Evolutionary conservation across 805 yeast species (phyloP), one percentile per base, ranked within the genome.

Genomic region (Zygoascus flipseniorum): DNA sequence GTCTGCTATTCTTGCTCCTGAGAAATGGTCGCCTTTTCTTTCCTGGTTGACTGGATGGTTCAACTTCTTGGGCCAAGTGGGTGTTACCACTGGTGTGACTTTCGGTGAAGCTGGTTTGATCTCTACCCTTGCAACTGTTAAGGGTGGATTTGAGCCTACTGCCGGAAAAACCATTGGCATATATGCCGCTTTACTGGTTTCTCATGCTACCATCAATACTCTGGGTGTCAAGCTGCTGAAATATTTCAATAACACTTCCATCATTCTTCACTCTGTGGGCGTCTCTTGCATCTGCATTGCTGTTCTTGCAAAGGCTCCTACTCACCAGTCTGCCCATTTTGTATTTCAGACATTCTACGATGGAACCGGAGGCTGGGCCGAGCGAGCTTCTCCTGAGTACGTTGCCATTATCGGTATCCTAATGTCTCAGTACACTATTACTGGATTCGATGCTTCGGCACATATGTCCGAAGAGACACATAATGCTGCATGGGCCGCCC

Each of bases 381-480:
- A 45, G 8, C 52, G 59, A 23, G 61, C 58, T 2, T 57, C 61
- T 28, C 55, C 57, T 14, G 62, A 56, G 32, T 58, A 58, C 45
- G 61, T 60, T 26, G 62, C 59, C 20, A 54, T 54, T 9, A 32
- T 51, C 32, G 61, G 61, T 14, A 53, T 58, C 23, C 51, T 58
- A 9, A 57, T 53, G 56, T 52, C 57, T 28, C 60, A 57, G 53
- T 85, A 89, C 88, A 82, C 87, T n/a, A 83, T 84, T 62, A 85
- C 86, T 20, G 81, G 85, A 0, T 83, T 83, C 63, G 89, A 84
- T 65, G 79, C 86, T 5, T 81, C 85, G 60, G 82, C 84, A 47
- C 89, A 84, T 69, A 80, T 82, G 80, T 74, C 84, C 19, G 90
- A 84, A 65, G 89, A 84, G 65, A 84, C 85, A 20, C 72, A 72